A percentile compares a stretch with the other conserved stretches of the same genome.
Conservation (phyloP, 768 basidiomycete species). For the Exsudoporus frostii region DNA sequence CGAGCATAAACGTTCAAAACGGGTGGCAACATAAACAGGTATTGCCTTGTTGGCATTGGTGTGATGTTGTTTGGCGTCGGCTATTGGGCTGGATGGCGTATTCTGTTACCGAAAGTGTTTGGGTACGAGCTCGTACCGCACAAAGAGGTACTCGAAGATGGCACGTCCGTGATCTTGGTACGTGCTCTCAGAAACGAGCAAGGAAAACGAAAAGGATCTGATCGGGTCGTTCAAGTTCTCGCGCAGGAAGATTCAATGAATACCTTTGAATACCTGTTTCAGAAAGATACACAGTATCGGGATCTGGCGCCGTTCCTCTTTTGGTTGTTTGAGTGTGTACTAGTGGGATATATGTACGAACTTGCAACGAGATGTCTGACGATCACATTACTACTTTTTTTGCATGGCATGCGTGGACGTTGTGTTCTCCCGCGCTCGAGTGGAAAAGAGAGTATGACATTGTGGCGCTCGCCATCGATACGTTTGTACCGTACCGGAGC, state of each 20-base stretch:
- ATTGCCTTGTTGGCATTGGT: constrained; percentile 52
- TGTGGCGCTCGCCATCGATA: too few species aligned
- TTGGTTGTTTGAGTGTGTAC: too few species aligned
- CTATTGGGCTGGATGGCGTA: constrained; percentile 56
- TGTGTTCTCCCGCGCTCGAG: too few species aligned
- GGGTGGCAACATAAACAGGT: too few species aligned
- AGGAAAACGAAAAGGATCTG: background rate
- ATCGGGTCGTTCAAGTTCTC: constrained; percentile 7
- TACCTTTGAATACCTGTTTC: background rate
- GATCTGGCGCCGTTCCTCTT: too few species aligned
- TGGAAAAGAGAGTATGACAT: too few species aligned
- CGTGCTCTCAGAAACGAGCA: constrained; percentile 9
- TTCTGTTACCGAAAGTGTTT: constrained; percentile 47
- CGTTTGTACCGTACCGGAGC: too few species aligned
- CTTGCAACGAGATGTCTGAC: too few species aligned
- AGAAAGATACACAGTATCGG: too few species aligned
- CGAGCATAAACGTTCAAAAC: constrained; percentile 39
- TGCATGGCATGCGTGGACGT: too few species aligned
- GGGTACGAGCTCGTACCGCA: constrained; percentile 45
- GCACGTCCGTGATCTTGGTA: constrained; percentile 53
- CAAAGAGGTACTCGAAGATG: constrained; percentile 50
- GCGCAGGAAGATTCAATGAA: constrained; percentile 2
- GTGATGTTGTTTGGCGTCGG: constrained; percentile 44
- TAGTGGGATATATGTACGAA: too few species aligned
- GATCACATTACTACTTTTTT: too few species aligned